Evolutionary conservation across 139 green algal genomes (phyloP), one percentile per base, ranked within the genome.

Genomic region (Axilococcus clingmanii): DNA sequence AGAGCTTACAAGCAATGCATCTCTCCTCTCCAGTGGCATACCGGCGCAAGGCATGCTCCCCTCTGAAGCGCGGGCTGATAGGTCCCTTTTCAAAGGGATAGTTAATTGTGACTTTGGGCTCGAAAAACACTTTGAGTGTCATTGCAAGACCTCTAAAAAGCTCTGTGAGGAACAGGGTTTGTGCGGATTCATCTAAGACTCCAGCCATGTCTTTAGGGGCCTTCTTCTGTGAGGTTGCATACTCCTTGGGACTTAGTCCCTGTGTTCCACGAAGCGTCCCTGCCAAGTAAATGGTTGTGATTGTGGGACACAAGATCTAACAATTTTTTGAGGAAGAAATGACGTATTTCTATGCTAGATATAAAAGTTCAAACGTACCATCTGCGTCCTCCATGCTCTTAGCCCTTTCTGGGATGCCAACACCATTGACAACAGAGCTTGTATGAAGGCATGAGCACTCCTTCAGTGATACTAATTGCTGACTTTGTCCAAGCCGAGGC

Each of bases 1-100:
- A 99, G 4, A 99, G 82, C 80, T 99, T 99, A 87, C 92, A 99
- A 4, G 92, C 92, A 46, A 99, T 99, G 80, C 92, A 99, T 20
- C 92, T 75, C 82, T 99, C 92, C 79, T 99, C 92, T 14, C 92
- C 92, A 1, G 86, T 97, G 16, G 89, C 82, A 68, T 99, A 99
- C 2, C 92, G 75, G 4, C 92, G 65, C 61, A 99, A 70, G 9
- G 66, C 92, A 70, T 99, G 92, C 75, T 99, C 92, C n/a, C 92
- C 92, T n/a, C 92, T 74, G 71, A 99, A 99, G 19, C 92, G 76
- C 0, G 92, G 82, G 42, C 73, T 89, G 42, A 98, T 71, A 31
- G 85, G 79, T 0, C 84, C 90, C 78, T 99, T 99, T 66, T 99
- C 92, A 68, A 99, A 98, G 17, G 92, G 92, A 66, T 99, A 98